A percentile compares a stretch with the other conserved stretches of the same genome.
phyloP scores from a whole-genome alignment of 1,139 yeast genomes.

The Nematodospora anomalae region DNA sequence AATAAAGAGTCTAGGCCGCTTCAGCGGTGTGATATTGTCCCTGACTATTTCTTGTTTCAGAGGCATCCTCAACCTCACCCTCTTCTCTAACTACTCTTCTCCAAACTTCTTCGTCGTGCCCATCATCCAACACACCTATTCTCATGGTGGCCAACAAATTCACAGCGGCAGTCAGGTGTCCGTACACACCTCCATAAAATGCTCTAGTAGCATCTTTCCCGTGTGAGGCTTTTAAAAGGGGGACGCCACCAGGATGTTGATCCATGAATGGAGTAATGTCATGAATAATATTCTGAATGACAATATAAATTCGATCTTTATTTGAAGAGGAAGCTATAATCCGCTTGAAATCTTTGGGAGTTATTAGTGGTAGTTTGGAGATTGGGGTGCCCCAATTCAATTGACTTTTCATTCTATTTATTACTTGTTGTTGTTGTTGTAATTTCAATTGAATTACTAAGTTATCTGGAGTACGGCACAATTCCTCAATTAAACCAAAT shows the following conservation, averaged over 20 bases:
- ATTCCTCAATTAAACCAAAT: constrained; percentile 40
- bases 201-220: constrained; percentile 75
- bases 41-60: constrained; percentile 23
- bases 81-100: constrained; percentile 47
- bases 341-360: constrained; percentile 50
- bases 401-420: constrained; percentile 60
- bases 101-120: constrained; percentile 85
- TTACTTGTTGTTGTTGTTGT: constrained; percentile 63
- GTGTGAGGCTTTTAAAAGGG: constrained; percentile 58
- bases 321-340: constrained; percentile 37
- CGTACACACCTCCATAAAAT: constrained; percentile 73
- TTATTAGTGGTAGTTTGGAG: constrained; percentile 58
- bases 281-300: constrained; percentile 60
- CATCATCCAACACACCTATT: constrained; percentile 72
- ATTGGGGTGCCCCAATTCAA: constrained; percentile 79
- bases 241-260: constrained; percentile 73
- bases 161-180: constrained; percentile 72
- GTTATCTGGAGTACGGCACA: constrained; percentile 44
- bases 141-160: constrained; percentile 75
- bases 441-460: constrained; percentile 56
- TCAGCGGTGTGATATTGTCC: constrained; percentile 42
- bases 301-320: constrained; percentile 41
- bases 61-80: constrained; percentile 31
- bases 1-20: constrained; percentile 49
- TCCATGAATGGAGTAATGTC: constrained; percentile 72